Evolutionary conservation across 768 basidiomycete species (phyloP).

Genomic region (Pulveroboletus ravenelii): DNA sequence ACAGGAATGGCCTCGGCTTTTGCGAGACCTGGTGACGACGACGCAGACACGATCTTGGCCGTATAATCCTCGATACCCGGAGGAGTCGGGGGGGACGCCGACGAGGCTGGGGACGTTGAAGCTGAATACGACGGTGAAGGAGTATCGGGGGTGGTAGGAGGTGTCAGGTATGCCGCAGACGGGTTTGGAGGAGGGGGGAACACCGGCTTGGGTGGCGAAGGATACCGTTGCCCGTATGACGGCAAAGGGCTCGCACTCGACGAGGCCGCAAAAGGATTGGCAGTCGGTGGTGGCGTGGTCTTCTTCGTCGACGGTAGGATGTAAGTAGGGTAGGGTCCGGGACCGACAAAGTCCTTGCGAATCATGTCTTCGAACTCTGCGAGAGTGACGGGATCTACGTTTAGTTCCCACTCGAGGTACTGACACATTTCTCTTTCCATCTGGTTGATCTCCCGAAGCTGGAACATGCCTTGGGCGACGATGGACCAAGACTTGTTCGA

Average conservation of each 20-base stretch:
- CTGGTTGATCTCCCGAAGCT: constrained; percentile 70
- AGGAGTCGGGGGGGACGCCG: constrained; percentile 59
- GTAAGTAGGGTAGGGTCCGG: constrained; percentile 60
- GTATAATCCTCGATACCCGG: constrained; percentile 46
- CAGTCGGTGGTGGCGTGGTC: constrained; percentile 38
- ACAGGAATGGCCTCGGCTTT: constrained; percentile 22
- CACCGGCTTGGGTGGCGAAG: constrained; percentile 24
- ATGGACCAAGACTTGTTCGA: constrained; percentile 92
- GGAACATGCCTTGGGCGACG: constrained; percentile 85
- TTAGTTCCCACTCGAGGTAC: constrained; percentile 91
- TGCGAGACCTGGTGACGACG: constrained; percentile 30
- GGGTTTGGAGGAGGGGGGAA: constrained; percentile 17
- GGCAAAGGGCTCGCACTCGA: constrained; percentile 27
- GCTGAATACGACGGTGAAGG: constrained; percentile 49
- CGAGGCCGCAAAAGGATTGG: constrained; percentile 32
- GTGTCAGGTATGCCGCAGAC: constrained; percentile 19
- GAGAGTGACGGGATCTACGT: constrained; percentile 61
- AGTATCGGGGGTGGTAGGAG: constrained; percentile 45
- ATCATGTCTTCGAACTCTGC: constrained; percentile 58
- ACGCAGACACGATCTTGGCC: constrained; percentile 44
- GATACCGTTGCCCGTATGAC: background rate
- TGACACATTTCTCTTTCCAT: constrained; percentile 79
- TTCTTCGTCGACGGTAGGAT: constrained; percentile 59
- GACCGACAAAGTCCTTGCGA: constrained; percentile 52
- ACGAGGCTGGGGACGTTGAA: constrained; percentile 56